Conservation (phyloP, 176 grass and related monocot species). For the Aegilops umbellulata region DNA sequence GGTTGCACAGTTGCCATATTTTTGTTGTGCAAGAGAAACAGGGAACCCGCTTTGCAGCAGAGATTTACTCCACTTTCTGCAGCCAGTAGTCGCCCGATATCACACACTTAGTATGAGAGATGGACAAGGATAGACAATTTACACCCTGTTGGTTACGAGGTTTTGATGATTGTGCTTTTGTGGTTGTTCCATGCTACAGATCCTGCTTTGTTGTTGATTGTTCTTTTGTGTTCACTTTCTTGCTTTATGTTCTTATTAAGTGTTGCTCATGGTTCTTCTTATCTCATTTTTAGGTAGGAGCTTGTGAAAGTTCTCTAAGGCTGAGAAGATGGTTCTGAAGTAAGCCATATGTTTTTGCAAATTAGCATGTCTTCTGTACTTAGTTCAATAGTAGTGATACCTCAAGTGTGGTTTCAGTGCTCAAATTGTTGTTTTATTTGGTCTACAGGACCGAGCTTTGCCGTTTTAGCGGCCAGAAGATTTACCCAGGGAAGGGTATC, state of each 20-base stretch:
- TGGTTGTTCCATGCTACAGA: not conserved
- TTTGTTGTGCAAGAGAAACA: constrained; percentile 39
- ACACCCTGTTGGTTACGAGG: not conserved
- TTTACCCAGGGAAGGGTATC: constrained; percentile 92
- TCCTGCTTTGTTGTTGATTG: not conserved
- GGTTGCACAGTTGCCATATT: constrained; percentile 14
- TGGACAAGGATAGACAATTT: not conserved
- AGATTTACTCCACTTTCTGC: constrained; percentile 15
- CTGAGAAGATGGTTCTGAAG: constrained; percentile 81
- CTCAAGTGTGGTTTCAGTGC: not conserved
- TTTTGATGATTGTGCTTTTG: not conserved
- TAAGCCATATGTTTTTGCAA: constrained; percentile 28
- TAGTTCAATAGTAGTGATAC: not conserved
- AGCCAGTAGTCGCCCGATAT: constrained; percentile 40
- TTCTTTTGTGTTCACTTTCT: not conserved
- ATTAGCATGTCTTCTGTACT: not conserved
- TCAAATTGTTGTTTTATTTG: not conserved
- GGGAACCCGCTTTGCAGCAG: constrained; percentile 47
- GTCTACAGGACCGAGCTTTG: constrained; percentile 81
- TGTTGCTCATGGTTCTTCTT: not conserved
- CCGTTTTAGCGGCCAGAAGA: constrained; percentile 89
- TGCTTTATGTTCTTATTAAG: not conserved
- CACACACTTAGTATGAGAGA: no score
- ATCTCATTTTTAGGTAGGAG: not conserved
- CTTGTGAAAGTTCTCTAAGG: constrained; percentile 35